Evolutionary conservation across 1,284 basidiomycete species (phyloP), one percentile per base, ranked within the genome.

Genomic region (Butyriboletus appendiculatus): DNA sequence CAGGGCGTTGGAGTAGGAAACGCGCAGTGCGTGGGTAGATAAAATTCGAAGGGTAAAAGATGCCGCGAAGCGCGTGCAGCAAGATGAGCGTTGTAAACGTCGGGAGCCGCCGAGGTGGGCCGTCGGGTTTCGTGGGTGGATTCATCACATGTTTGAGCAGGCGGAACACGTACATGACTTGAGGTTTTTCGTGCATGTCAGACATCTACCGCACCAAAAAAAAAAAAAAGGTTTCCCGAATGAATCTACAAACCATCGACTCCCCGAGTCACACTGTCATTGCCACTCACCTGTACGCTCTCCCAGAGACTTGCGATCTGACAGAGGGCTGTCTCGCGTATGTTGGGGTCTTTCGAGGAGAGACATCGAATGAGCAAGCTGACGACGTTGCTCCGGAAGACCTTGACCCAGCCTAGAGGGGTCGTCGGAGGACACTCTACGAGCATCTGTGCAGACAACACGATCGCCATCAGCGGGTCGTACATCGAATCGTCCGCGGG

Each of bases 301-400:
- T 75, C 77, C 73, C 80, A 82, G 7, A 92, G 58, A 2, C 72
- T 76, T 2, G 79, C 74, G 5, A 90, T 67, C 56, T 85, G 81
- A 22, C 73, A 75, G 34, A 82, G 62, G 1, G 84, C 85, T 0
- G 86, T 63, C 26, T 78, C 76, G 12, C 93, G 84, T 35, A 92
- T 73, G 15, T 74, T 72, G 0, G 63, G 69, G 61, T 90, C 83
- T 53, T 83, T 84, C 2, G 89, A 85, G 0, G 93, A 90, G 47
- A 97, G 69, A 0, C 83, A 80, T 35, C 88, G 84, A 20, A 97
- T 79, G 2, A 90, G 78, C 34, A 98, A 63, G 35, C 91, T 84
- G 12, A 92, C 77, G 5, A 88, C 77, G 61, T 96, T 96, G 18
- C 88, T 91, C 54, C 93, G 76, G 66, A 95, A 86, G 8, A 98